phyloP scores from a whole-genome alignment of 805 yeast species.

The Candida coquimbonensis region DNA sequence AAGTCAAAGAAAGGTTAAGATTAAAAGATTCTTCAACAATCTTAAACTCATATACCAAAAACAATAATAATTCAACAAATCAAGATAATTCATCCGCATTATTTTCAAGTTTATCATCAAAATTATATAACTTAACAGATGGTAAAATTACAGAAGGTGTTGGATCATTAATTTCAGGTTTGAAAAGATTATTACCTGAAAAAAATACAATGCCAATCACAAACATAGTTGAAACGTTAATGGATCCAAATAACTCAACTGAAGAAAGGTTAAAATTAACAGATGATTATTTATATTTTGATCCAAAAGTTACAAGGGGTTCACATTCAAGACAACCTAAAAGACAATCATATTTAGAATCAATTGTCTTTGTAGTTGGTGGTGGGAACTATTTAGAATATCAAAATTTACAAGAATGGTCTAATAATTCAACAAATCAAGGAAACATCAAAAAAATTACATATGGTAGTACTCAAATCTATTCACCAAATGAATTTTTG shows the following conservation, averaged over 20 bases:
- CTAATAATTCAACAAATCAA: conserved; percentile 29
- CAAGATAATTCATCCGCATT: conserved; percentile 41
- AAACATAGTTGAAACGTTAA: conserved; percentile 81
- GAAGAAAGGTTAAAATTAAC: conserved; percentile 63
- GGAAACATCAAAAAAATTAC: conserved; percentile 50
- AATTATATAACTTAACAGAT: conserved; percentile 72
- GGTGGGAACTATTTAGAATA: conserved; percentile 96
- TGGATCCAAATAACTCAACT: conserved; percentile 70
- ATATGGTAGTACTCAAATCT: conserved; percentile 80
- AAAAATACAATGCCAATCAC: conserved; percentile 86
- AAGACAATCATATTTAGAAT: conserved; percentile 72
- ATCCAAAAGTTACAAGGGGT: conserved; percentile 82
- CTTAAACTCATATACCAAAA: conserved; percentile 26
- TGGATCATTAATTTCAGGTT: conserved; percentile 80
- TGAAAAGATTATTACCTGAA: conserved; percentile 81
- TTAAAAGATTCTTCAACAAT: conserved; percentile 35
- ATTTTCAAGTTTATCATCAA: conserved; percentile 68
- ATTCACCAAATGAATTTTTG: conserved; percentile 64
- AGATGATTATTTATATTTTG: conserved; percentile 85
- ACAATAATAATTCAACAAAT: conserved; percentile 14
- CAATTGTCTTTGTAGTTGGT: conserved; percentile 89
- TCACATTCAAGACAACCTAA: conserved; percentile 85
- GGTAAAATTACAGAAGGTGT: conserved; percentile 84
- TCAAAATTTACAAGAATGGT: conserved; percentile 91
- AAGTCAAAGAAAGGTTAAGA: conserved; percentile 71